phyloP scores from a whole-genome alignment of 164 flowering plant species.

The Paratinospora sagittata region DNA sequence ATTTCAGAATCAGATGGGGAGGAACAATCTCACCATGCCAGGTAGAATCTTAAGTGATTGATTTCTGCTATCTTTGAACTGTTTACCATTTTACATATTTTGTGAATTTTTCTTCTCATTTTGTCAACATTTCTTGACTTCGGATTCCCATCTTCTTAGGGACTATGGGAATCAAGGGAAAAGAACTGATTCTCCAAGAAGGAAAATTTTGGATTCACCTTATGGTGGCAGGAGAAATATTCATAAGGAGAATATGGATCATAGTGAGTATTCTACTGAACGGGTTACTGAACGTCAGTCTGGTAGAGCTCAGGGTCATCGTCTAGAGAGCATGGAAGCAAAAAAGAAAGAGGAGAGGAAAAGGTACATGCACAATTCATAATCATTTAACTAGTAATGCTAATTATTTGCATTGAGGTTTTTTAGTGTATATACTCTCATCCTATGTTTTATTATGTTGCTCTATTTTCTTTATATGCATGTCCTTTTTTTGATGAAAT shows the following conservation, averaged over 20 bases:
- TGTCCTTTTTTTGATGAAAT: not conserved
- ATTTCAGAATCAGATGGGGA: conserved; percentile 28
- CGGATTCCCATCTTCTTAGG: conserved; percentile 22
- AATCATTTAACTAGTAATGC: not conserved
- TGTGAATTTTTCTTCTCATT: not conserved
- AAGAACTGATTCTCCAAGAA: conserved; percentile 22
- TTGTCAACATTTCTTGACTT: not conserved
- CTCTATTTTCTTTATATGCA: not conserved
- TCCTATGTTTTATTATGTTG: no score
- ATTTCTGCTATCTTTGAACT: not conserved
- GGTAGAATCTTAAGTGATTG: conserved; percentile 25
- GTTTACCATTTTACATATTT: not conserved
- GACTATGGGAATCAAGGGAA: conserved; percentile 17
- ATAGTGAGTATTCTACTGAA: conserved; percentile 26
- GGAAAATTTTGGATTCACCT: conserved; percentile 24
- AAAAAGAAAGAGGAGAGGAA: conserved; percentile 32
- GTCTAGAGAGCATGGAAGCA: conserved; percentile 15
- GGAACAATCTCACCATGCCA: conserved; percentile 18
- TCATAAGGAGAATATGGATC: conserved; percentile 12
- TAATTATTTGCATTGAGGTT: not conserved
- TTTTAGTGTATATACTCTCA: not conserved
- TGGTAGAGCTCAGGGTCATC: conserved; percentile 15
- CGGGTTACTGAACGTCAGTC: conserved; percentile 12
- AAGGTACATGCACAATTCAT: conserved; percentile 24
- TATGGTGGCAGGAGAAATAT: conserved; percentile 17